Evolutionary conservation across 305 asterid species (phyloP).

Genomic region (Rubia tinctorum): DNA sequence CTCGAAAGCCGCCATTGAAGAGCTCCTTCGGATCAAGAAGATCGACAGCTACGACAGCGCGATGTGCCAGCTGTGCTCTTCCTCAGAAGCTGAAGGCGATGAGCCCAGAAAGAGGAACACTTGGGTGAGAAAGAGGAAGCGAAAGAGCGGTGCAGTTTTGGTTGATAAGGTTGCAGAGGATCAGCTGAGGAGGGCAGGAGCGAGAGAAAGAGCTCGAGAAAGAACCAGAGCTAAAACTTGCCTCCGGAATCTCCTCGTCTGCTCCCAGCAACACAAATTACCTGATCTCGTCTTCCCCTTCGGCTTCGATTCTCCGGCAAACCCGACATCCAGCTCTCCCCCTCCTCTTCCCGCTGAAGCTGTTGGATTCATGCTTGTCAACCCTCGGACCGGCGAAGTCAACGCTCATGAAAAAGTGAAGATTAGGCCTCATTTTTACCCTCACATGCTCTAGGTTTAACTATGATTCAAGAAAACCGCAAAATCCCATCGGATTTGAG

Average conservation of each 20-base stretch:
- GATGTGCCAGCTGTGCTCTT: conserved; percentile 18
- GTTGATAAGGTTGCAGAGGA: conserved; percentile 29
- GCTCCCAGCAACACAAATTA: conserved; percentile 13
- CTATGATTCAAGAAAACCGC: not conserved
- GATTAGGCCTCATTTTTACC: conserved; percentile 19
- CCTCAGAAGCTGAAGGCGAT: conserved; percentile 30
- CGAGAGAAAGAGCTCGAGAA: conserved; percentile 88
- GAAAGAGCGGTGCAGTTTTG: not conserved
- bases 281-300: not conserved
- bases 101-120: not conserved
- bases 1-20: conserved; percentile 58
- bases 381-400: not conserved
- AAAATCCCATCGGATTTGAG: not conserved
- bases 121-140: conserved; percentile 4
- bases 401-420: conserved; percentile 17
- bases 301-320: conserved; percentile 2
- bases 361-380: conserved; percentile 5
- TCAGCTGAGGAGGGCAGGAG: conserved; percentile 46
- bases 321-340: conserved; percentile 4
- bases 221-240: conserved; percentile 65
- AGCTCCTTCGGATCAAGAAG: conserved; percentile 33
- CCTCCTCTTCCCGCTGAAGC: not conserved
- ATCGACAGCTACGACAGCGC: not conserved
- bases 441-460: conserved; percentile 11
- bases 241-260: conserved; percentile 22